Percentiles rank a stretch among this genome's conserved stretches.
phyloP scores from a whole-genome alignment of 169 alveolate genomes.

The Plasmodium knowlesi region DNA sequence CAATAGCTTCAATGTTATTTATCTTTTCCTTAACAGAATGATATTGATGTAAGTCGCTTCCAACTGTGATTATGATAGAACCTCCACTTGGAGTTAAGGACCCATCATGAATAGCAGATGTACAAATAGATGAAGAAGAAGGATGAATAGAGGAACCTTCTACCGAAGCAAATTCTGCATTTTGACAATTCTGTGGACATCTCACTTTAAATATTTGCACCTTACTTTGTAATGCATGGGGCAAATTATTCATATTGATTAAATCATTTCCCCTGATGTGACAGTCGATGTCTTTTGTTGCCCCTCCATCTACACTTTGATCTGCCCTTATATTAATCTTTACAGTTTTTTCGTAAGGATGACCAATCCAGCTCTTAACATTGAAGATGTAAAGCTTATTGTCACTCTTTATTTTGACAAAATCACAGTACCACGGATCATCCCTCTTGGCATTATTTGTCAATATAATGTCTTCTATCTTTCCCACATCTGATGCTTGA shows the following conservation, averaged over 20 bases:
- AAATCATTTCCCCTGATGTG: conserved; percentile 87
- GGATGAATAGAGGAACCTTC: conserved; percentile 91
- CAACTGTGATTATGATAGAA: conserved; percentile 86
- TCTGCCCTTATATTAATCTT: conserved; percentile 81
- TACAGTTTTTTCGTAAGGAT: conserved; percentile 84
- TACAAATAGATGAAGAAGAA: conserved; percentile 90
- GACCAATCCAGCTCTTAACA: conserved; percentile 89
- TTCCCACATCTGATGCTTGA: conserved; percentile 91
- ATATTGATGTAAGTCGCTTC: conserved; percentile 82
- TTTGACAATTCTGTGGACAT: conserved; percentile 89
- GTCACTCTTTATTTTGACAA: conserved; percentile 80
- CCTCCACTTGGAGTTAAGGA: conserved; percentile 90
- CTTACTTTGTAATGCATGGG: conserved; percentile 40
- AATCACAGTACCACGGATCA: conserved; percentile 91
- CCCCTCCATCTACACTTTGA: conserved; percentile 74
- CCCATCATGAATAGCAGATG: conserved; percentile 90
- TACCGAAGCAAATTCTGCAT: conserved; percentile 81
- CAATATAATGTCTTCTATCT: conserved; percentile 83
- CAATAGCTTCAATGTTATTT: conserved; percentile 74
- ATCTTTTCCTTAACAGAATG: conserved; percentile 73
- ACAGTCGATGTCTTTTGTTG: conserved; percentile 89
- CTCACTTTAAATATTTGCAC: conserved; percentile 84
- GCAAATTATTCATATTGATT: conserved; percentile 75
- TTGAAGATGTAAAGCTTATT: conserved; percentile 82
- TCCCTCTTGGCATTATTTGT: conserved; percentile 81